Base-by-base conservation (phyloP, 2,329 filamentous ascomycete species). In the Colletotrichum sidae region DNA sequence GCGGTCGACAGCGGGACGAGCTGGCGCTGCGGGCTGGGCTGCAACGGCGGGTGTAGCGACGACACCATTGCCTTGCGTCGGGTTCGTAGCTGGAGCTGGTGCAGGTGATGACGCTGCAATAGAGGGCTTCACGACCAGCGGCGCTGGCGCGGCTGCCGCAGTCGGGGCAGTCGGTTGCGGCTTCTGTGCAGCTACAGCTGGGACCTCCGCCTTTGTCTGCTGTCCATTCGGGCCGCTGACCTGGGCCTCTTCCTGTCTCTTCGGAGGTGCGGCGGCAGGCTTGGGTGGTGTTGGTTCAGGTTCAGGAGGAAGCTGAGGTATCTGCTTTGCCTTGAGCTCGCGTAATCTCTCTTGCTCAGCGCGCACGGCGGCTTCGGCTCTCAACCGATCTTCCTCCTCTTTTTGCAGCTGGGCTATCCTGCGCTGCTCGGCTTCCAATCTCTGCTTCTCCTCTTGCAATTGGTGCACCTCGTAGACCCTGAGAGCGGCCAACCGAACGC, bases 401-500 rank as follows among this genome's bases (percentile, higher is more conserved):
- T 78, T 77, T 71, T 86, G 82, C 58, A 80, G 76, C 49, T 80
- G 78, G 25, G 78, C 62, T 50, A 85, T 79, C 25, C 78, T 76
- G 53, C 77, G 77, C 45, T 78, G 77, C 70, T 86, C 82, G 57
- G 80, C 77, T 47, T 80, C 78, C 34, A 78, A 58, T 11, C 78
- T 75, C 41, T 77, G 72, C 65, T 81, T 77, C 67, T 84, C 78
- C 67, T 83, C 77, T 55, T 82, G 74, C 13, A 83, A 71, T 64
- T 83, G 77, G 63, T 87, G 79, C 45, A 84, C 75, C 64, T 84
- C 76, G 60, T 80, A 83, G 7, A 82, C 82, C 13, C 80, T 77
- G 41, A 86, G 74, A 8, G 85, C 85, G 37, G 77, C 77, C 58
- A 83, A 77, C 35, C 84, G 83, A 10, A 95, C 85, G 35, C 86